Conservation (phyloP, 2,329 filamentous ascomycete species). For the Aspergillus calidoustus region DNA sequence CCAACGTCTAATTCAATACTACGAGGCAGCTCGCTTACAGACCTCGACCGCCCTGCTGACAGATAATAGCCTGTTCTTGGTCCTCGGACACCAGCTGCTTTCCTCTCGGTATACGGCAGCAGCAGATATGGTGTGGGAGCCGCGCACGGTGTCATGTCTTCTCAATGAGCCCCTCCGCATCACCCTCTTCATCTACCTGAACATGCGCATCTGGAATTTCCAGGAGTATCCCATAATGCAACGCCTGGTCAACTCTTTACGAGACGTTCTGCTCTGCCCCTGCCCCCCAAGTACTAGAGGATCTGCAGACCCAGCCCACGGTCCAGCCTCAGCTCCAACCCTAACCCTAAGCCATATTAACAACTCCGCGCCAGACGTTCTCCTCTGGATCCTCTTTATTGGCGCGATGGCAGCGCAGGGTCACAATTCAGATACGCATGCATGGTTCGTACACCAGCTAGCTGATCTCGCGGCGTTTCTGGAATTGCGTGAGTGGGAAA, state of each 20-base stretch:
- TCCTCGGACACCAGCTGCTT: constrained; percentile 7
- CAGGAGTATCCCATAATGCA: constrained; percentile 10
- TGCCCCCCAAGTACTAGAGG: background rate
- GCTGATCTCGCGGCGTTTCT: too few species aligned
- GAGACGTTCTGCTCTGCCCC: background rate
- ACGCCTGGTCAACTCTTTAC: background rate
- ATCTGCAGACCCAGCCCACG: too few species aligned
- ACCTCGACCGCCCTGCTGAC: constrained; percentile 2
- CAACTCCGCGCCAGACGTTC: too few species aligned
- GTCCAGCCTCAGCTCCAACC: too few species aligned
- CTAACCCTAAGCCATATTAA: too few species aligned
- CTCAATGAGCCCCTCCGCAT: constrained; percentile 6
- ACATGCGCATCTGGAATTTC: constrained; percentile 5
- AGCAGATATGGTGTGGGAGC: too few species aligned
- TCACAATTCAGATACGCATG: too few species aligned
- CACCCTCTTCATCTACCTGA: constrained; percentile 9
- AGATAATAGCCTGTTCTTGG: constrained; percentile 5
- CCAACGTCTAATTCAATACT: constrained; percentile 5
- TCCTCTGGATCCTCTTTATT: too few species aligned
- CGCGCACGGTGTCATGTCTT: background rate
- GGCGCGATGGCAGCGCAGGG: too few species aligned
- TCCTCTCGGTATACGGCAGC: background rate
- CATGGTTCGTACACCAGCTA: too few species aligned
- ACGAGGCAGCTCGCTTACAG: background rate
- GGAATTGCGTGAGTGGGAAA: too few species aligned